Base-by-base conservation (phyloP, 2,329 filamentous ascomycete genomes). In the Lachnum nothofagi region DNA sequence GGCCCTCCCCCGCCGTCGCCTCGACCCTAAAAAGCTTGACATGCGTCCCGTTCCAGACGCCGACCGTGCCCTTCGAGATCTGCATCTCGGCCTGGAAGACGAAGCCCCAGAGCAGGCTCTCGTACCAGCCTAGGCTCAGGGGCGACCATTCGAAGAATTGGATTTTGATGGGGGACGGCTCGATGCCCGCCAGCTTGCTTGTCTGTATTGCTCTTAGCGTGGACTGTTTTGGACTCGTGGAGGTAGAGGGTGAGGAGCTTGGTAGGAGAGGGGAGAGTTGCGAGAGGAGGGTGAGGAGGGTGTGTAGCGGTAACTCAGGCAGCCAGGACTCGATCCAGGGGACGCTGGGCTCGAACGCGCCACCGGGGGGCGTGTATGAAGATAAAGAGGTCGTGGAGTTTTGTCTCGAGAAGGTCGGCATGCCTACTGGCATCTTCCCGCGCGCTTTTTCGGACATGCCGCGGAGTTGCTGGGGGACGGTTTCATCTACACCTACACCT, bases 361-460 rank as follows among this genome's bases (percentile, higher is more conserved):
- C 78, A 12, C 25, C 25, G 6, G 25, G 6, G 34, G 77, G 73
- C 10, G 83, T 79, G 61, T 84, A 75, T 59, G 82, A 82, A 49
- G 76, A 80, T 29, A 96, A 74, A 61, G 89, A 95, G 1, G 87
- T 87, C 23, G 84, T 88, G 67, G 90, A 94, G 63, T 93, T 95
- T 63, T 95, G 90, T 16, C 91, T 78, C 0, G 91, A 95, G 65
- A 96, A 95, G 2, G 80, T 80, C n/a, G 80, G 78, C 42, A 85
- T 76, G 1, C 88, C 86, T 10, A 87, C 89, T 23, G 91, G 93
- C 82, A 95, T 89, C 68, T 98, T 98, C 6, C 93, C 93, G 42
- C 93, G 78, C 14, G 93, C 93, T 67, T 97, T 98, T 68, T 97
- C 93, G 17, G 91, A 96, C 88, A 97, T 95, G 46, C 90, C 90